phyloP scores from a whole-genome alignment of 306 rosid genomes.

The Rosa lucieae region DNA sequence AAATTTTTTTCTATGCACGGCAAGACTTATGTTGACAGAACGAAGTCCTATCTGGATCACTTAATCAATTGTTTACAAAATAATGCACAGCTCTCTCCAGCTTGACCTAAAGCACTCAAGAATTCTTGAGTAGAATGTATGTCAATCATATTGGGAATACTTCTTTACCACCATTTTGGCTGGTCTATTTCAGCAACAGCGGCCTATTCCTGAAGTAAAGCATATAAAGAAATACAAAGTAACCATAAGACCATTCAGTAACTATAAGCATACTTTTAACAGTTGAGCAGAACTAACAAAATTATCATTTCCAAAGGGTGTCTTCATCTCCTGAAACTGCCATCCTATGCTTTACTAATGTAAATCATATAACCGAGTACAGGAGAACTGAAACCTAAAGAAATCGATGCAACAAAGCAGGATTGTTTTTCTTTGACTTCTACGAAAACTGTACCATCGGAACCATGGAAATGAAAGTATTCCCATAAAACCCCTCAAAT shows the following conservation, averaged over 20 bases:
- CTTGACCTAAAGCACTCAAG: slow-evolving; percentile 73
- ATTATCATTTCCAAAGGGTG: not conserved
- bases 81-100: slow-evolving; percentile 95
- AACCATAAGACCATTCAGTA: slow-evolving; percentile 1
- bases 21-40: not conserved
- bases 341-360: not conserved
- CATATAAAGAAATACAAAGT: slow-evolving; percentile 7
- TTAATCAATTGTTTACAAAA: slow-evolving; percentile 49
- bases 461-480: not conserved
- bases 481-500: not conserved
- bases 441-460: not conserved
- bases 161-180: slow-evolving; percentile 99
- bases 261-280: not conserved
- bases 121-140: slow-evolving; percentile 94
- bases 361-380: not conserved
- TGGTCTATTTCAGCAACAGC: slow-evolving; percentile 73
- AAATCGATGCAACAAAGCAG: not conserved
- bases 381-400: not conserved
- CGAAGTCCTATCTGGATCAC: not conserved
- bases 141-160: slow-evolving; percentile 79
- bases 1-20: not conserved
- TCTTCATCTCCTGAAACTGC: not conserved
- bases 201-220: slow-evolving; percentile 66
- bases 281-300: not conserved
- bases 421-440: not conserved